These are phyloP conservation scores for Aspergillus biplanus DNA, from an alignment of 495 filamentous ascomycete genomes.

Conservation along the genomic window DNA sequence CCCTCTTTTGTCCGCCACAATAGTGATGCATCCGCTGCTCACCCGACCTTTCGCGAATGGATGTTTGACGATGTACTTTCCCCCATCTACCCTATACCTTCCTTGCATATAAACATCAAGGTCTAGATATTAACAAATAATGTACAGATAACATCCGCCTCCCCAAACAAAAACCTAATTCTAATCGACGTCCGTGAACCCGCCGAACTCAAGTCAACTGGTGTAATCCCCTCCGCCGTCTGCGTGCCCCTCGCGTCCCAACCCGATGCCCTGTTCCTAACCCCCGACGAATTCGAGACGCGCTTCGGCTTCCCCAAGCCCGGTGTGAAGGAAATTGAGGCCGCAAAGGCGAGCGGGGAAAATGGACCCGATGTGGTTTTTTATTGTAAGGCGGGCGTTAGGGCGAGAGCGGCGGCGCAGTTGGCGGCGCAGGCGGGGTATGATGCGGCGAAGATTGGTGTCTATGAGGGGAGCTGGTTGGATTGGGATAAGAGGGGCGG, in stretches of 20 bases:
- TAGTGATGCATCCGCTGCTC: constrained; percentile 21
- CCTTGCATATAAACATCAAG: constrained; percentile 6
- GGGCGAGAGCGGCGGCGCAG: constrained; percentile 77
- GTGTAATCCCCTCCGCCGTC: constrained; percentile 76
- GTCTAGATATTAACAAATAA: constrained; percentile 10
- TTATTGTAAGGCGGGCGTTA: constrained; percentile 90
- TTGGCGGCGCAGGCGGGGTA: constrained; percentile 80
- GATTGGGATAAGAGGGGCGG: constrained; percentile 81
- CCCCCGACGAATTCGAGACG: constrained; percentile 70
- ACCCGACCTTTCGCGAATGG: constrained; percentile 35
- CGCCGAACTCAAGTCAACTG: constrained; percentile 65
- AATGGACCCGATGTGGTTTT: constrained; percentile 62
- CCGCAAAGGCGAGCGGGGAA: not conserved
- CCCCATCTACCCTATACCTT: not conserved
- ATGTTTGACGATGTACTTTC: constrained; percentile 48
- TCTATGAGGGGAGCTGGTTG: constrained; percentile 88
- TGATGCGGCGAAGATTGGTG: constrained; percentile 66
- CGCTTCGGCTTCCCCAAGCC: constrained; percentile 53
- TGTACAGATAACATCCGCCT: constrained; percentile 43
- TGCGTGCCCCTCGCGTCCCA: constrained; percentile 78
- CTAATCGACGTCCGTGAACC: constrained; percentile 84
- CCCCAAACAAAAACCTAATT: constrained; percentile 34
- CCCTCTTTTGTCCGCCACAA: constrained; percentile 26
- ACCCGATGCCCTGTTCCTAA: constrained; percentile 77
- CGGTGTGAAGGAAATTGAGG: constrained; percentile 19